Evolutionary conservation across 345 rosid genomes (phyloP).

Genomic region (Lepidium sativum): DNA sequence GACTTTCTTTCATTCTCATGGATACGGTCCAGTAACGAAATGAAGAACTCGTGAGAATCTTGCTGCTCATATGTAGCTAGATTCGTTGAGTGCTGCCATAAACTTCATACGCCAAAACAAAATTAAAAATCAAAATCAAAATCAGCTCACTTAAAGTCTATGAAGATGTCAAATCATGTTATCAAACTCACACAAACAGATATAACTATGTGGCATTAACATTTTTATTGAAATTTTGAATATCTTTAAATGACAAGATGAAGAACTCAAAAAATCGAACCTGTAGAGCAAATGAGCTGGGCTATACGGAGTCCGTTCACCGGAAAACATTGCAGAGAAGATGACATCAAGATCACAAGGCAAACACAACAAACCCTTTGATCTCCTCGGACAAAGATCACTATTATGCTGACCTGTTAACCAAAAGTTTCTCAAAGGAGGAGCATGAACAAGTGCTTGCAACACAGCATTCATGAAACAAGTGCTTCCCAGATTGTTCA

Average conservation of each 20-base stretch:
- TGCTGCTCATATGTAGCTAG: slow-evolving; percentile 84
- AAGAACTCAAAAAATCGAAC: slow-evolving; percentile 26
- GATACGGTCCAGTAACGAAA: slow-evolving; percentile 73
- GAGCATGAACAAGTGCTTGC: slow-evolving; percentile 83
- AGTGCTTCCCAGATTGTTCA: slow-evolving; percentile 82
- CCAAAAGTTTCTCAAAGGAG: slow-evolving; percentile 74
- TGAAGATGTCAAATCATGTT: not conserved
- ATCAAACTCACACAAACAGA: not conserved
- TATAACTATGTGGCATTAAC: not conserved
- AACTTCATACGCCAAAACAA: slow-evolving; percentile 39
- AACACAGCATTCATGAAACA: slow-evolving; percentile 92
- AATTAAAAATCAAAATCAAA: not conserved
- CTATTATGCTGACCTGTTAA: slow-evolving; percentile 62
- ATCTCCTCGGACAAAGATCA: slow-evolving; percentile 41
- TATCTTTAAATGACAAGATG: not conserved
- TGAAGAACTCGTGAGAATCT: slow-evolving; percentile 95
- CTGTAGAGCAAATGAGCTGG: slow-evolving; percentile 91
- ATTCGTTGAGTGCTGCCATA: slow-evolving; percentile 89
- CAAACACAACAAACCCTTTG: slow-evolving; percentile 47
- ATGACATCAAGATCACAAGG: slow-evolving; percentile 64
- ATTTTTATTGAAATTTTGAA: not conserved
- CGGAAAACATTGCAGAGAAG: slow-evolving; percentile 70
- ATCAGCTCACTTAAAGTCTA: slow-evolving; percentile 5
- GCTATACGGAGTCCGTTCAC: slow-evolving; percentile 67
- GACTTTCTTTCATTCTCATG: slow-evolving; percentile 75